phyloP scores from a whole-genome alignment of 2,329 filamentous ascomycete species.

The Curvularia lunata region DNA sequence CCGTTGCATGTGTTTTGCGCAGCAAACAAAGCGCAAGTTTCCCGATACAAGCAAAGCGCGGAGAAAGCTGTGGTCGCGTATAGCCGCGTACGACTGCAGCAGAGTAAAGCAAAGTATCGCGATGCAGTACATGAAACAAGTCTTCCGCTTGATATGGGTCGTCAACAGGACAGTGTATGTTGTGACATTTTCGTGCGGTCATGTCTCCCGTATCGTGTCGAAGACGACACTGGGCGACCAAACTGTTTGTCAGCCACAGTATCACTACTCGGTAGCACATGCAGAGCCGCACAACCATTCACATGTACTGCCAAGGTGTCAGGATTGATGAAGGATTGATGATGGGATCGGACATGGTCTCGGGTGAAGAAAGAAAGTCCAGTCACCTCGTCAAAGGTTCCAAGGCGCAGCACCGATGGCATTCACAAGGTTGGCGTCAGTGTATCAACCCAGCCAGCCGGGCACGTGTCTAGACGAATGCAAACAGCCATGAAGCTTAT shows the following conservation, averaged over 20 bases:
- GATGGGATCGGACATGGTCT: constrained; percentile 8
- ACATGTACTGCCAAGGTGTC: constrained; percentile 7
- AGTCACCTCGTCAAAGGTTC: constrained; percentile 17
- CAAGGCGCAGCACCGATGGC: constrained; percentile 20
- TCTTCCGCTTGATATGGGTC: constrained; percentile 3
- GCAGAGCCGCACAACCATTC: constrained; percentile 10
- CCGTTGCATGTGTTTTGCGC: constrained; percentile 19
- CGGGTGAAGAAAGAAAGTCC: constrained; percentile 13
- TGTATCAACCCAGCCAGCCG: constrained; percentile 17
- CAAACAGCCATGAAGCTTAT: constrained; percentile 29
- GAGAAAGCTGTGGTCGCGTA: constrained; percentile 22
- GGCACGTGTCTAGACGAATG: constrained; percentile 14
- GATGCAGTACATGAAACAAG: constrained; percentile 14
- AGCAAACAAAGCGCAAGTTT: constrained; percentile 12
- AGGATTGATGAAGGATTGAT: constrained; percentile 3
- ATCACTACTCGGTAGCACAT: neutral
- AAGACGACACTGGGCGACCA: constrained; percentile 1
- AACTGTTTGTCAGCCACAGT: neutral
- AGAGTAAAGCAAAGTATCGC: constrained; percentile 7
- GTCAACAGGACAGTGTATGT: constrained; percentile 9
- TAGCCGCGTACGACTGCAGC: constrained; percentile 10
- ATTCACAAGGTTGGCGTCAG: constrained; percentile 17
- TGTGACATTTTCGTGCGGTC: constrained; percentile 6
- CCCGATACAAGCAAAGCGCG: constrained; percentile 19
- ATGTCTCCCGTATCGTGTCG: neutral